phyloP scores from a whole-genome alignment of 805 yeast genomes.

The Clavispora fructus region DNA sequence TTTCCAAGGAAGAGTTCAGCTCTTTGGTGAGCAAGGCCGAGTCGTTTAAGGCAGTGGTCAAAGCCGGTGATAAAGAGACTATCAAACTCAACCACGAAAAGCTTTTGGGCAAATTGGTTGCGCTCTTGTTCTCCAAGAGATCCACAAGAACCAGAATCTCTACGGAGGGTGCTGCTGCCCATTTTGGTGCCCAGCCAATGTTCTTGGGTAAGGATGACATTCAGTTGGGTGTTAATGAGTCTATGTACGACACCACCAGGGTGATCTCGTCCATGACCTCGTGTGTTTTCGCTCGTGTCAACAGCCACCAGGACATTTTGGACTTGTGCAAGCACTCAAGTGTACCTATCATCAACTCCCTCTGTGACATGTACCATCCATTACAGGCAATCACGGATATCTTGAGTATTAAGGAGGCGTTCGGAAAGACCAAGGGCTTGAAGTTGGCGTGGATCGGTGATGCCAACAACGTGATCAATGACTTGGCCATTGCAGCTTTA shows the following conservation, averaged over 20 bases:
- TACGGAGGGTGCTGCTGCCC: conserved; percentile 88
- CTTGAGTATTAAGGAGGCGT: conserved; percentile 77
- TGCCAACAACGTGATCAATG: conserved; percentile 92
- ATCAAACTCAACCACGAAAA: conserved; percentile 39
- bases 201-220: conserved; percentile 95
- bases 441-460: conserved; percentile 96
- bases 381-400: conserved; percentile 92
- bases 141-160: conserved; percentile 94
- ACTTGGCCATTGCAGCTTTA: conserved; percentile 81
- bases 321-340: conserved; percentile 71
- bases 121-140: conserved; percentile 82
- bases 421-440: conserved; percentile 52
- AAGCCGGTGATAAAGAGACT: conserved; percentile 41
- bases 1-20: conserved; percentile 65
- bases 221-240: conserved; percentile 93
- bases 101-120: conserved; percentile 74
- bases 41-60: conserved; percentile 57
- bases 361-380: conserved; percentile 92
- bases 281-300: conserved; percentile 95
- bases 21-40: conserved; percentile 71
- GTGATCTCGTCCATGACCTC: conserved; percentile 95
- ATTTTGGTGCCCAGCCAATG: conserved; percentile 95
- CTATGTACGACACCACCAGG: conserved; percentile 79
- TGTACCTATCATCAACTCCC: conserved; percentile 89
- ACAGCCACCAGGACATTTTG: conserved; percentile 74